Conservation (phyloP, 2,329 filamentous ascomycete species). For the Trichoderma oligosporum region DNA sequence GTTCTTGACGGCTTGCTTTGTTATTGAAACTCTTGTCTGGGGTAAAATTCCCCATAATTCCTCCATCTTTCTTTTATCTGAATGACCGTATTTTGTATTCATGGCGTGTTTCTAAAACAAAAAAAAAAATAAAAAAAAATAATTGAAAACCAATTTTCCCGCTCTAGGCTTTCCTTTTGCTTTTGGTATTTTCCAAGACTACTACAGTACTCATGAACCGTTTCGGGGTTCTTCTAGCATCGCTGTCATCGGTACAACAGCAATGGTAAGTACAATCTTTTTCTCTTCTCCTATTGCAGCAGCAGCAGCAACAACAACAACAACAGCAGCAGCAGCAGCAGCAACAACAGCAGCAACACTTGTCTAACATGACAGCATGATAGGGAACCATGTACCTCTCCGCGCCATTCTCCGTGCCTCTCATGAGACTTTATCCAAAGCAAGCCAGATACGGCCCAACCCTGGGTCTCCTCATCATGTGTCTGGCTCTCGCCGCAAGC, state of each 20-base stretch:
- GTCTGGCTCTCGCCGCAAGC: slow-evolving; percentile 44
- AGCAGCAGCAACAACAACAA: no score
- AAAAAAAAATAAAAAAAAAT: no score
- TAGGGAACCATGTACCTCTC: slow-evolving; percentile 49
- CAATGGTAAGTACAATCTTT: slow-evolving; percentile 41
- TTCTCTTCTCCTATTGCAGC: neutral
- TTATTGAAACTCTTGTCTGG: slow-evolving; percentile 35
- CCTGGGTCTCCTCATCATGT: slow-evolving; percentile 43
- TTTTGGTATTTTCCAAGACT: slow-evolving; percentile 64
- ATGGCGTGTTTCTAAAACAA: neutral
- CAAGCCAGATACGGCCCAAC: slow-evolving; percentile 38
- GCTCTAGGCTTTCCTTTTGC: slow-evolving; percentile 57
- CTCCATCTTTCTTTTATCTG: no score
- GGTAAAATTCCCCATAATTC: no score
- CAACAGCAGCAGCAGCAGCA: no score
- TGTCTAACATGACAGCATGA: no score
- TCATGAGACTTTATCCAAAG: slow-evolving; percentile 39
- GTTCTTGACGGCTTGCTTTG: slow-evolving; percentile 32
- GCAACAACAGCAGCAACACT: no score
- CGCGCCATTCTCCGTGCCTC: slow-evolving; percentile 43
- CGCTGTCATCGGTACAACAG: slow-evolving; percentile 57
- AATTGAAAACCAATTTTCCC: neutral
- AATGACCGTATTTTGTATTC: neutral
- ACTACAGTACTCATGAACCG: slow-evolving; percentile 55
- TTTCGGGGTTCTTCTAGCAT: slow-evolving; percentile 51